Percentiles rank a stretch among this genome's conserved stretches.
Evolutionary conservation across 2,329 filamentous ascomycete species (phyloP).

Genomic region (Ceratocystis ficicola): DNA sequence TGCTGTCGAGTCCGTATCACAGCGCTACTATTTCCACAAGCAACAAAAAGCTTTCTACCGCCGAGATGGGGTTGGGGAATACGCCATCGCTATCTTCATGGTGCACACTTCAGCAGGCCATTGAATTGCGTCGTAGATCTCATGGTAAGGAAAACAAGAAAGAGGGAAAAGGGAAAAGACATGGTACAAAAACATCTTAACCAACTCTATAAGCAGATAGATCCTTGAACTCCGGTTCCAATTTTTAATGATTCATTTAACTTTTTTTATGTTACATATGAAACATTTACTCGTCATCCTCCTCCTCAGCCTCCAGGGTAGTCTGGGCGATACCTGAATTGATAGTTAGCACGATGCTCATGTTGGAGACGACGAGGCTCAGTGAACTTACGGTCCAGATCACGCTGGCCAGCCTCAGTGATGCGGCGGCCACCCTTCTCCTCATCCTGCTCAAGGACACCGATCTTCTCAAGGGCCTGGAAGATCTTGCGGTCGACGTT

Average conservation of each 20-base stretch:
- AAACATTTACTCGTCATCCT: conserved; percentile 50
- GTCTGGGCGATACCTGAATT: conserved; percentile 61
- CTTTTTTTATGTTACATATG: conserved; percentile 19
- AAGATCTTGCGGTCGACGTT: conserved; percentile 95
- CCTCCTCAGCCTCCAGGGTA: conserved; percentile 59
- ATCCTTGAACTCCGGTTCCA: conserved; percentile 18
- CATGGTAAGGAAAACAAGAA: conserved; percentile 10
- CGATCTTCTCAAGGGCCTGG: conserved; percentile 98
- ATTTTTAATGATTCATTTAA: conserved; percentile 19
- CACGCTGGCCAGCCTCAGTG: conserved; percentile 94
- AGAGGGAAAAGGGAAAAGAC: not conserved
- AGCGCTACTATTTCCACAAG: not conserved
- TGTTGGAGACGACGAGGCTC: no score
- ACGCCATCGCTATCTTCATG: conserved; percentile 2
- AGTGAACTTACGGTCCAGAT: conserved; percentile 66
- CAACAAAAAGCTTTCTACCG: not conserved
- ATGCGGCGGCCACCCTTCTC: conserved; percentile 98
- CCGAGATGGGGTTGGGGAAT: not conserved
- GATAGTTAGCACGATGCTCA: conserved; percentile 13
- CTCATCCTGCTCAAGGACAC: conserved; percentile 93
- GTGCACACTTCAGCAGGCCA: not conserved
- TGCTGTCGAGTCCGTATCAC: not conserved
- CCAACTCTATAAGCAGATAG: conserved; percentile 14
- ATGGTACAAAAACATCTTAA: conserved; percentile 13
- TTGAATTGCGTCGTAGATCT: conserved; percentile 9